Evolutionary conservation across 2,329 filamentous ascomycete species (phyloP).

Genomic region (Aspergillus floridensis): DNA sequence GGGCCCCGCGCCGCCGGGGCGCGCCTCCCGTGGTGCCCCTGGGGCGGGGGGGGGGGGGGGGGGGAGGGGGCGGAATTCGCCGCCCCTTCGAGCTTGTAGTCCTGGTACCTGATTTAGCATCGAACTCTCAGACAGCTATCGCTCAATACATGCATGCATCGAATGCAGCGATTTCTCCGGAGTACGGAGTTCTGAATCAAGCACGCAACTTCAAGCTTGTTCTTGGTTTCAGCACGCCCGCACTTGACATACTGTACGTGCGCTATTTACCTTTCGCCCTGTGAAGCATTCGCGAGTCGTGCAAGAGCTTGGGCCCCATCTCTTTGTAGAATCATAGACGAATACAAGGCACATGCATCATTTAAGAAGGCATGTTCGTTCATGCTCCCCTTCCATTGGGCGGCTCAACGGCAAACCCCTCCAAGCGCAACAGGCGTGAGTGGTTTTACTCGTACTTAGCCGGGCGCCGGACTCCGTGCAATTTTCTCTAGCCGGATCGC

Average conservation of each 20-base stretch:
- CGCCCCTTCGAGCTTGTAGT: constrained; percentile 1
- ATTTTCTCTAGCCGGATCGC: background rate
- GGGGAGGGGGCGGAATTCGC: constrained; percentile 9
- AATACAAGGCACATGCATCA: background rate
- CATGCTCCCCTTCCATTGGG: constrained; percentile 4
- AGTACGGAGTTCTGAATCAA: background rate
- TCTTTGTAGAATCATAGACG: background rate
- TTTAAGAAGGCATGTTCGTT: constrained; percentile 2
- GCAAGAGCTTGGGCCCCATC: background rate
- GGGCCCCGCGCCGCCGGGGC: too few relatives aligned
- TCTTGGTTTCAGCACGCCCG: background rate
- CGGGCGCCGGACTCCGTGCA: background rate
- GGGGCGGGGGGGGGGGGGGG: too few relatives aligned
- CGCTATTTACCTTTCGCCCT: background rate
- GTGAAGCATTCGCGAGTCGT: background rate
- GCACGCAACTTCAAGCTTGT: background rate
- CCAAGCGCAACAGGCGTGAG: background rate
- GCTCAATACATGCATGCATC: background rate
- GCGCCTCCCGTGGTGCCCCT: too few relatives aligned
- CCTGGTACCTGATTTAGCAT: constrained; percentile 2
- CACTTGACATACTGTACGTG: background rate
- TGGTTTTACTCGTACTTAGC: background rate
- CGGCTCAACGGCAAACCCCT: constrained; percentile 15
- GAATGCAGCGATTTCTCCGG: background rate
- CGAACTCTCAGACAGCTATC: background rate